Conservation (phyloP, 2,329 filamentous ascomycete genomes). For the Claviceps sp. region DNA sequence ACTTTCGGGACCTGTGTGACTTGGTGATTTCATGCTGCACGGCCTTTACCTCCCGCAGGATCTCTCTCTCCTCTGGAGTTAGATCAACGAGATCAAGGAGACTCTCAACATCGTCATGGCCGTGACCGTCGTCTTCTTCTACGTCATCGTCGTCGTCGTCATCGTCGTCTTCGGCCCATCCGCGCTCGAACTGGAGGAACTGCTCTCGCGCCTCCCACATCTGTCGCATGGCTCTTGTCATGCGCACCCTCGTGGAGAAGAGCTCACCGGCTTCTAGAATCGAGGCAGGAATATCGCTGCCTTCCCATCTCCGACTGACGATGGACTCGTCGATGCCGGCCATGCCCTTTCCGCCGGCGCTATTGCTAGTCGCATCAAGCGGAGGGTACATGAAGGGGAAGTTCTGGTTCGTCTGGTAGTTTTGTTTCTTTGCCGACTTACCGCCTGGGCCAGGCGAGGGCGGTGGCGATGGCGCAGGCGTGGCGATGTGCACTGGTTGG, state of each 20-base stretch:
- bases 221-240: conserved; percentile 82
- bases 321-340: conserved; percentile 67
- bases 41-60: conserved; percentile 28
- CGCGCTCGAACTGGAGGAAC: conserved; percentile 84
- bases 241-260: conserved; percentile 79
- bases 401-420: conserved; percentile 98
- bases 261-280: conserved; percentile 90
- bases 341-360: conserved; percentile 75
- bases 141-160: conserved; percentile 25
- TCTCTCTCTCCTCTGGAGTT: conserved; percentile 25
- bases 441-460: conserved; percentile 78
- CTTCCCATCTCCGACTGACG: conserved; percentile 79
- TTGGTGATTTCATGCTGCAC: conserved; percentile 20
- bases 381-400: conserved; percentile 97
- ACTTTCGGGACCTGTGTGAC: conserved; percentile 3
- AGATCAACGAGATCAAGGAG: conserved; percentile 34
- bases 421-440: conserved; percentile 95
- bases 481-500: conserved; percentile 97
- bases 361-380: conserved; percentile 76
- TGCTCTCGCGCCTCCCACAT: conserved; percentile 88
- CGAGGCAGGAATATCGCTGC: conserved; percentile 84
- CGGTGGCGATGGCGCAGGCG: conserved; percentile 86
- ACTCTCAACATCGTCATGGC: conserved; percentile 31
- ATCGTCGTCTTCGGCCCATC: conserved; percentile 52
- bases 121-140: conserved; percentile 19